Evolutionary conservation across 352 stramenopile species (phyloP).

Genomic region (Phytophthora megakarya): DNA sequence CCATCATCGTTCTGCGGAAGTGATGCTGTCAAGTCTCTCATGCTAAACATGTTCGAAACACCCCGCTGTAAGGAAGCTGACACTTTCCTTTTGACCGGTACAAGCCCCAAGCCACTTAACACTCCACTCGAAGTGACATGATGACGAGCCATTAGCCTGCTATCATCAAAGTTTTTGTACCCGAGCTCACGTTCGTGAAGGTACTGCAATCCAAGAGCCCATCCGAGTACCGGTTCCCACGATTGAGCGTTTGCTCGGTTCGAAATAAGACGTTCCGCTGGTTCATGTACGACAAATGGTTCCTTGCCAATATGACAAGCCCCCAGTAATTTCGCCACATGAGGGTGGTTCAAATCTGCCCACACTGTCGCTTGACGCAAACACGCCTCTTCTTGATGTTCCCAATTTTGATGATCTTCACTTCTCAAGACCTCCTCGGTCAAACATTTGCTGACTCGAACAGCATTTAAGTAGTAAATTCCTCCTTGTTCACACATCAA

Average conservation of each 20-base stretch:
- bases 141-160: slow-evolving; percentile 21
- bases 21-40: slow-evolving; percentile 10
- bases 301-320: slow-evolving; percentile 34
- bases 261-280: slow-evolving; percentile 13
- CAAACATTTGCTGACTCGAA: slow-evolving; percentile 28
- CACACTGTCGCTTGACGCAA: slow-evolving; percentile 30
- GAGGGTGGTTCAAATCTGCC: slow-evolving; percentile 36
- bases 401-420: slow-evolving; percentile 13
- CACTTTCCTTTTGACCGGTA: slow-evolving; percentile 23
- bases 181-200: slow-evolving; percentile 37
- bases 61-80: slow-evolving; percentile 22
- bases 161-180: slow-evolving; percentile 33
- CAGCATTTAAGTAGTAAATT: slow-evolving; percentile 27
- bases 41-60: slow-evolving; percentile 22
- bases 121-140: slow-evolving; percentile 27
- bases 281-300: slow-evolving; percentile 35
- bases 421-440: slow-evolving; percentile 16
- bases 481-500: slow-evolving; percentile 4
- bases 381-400: slow-evolving; percentile 33
- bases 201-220: slow-evolving; percentile 36
- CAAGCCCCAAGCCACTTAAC: slow-evolving; percentile 26
- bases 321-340: slow-evolving; percentile 35
- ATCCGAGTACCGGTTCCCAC: slow-evolving; percentile 32
- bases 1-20: background rate
- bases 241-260: slow-evolving; percentile 24